Base-by-base conservation (phyloP, 257 asterid species). In the Osmanthus fragrans region DNA sequence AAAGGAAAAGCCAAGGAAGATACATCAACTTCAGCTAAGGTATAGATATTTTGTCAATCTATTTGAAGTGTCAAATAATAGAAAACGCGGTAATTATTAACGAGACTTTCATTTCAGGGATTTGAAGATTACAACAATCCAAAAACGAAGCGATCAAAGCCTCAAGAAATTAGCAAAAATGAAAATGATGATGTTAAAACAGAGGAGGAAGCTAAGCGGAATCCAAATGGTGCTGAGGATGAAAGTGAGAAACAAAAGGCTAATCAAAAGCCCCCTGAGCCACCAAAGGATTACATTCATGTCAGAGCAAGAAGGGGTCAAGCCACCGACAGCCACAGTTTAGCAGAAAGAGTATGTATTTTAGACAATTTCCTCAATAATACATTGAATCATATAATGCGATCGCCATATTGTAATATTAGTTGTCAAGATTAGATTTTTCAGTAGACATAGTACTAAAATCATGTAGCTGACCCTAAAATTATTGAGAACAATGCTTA, bases 271-370 rank as follows among this genome's bases (percentile, higher is more conserved):
- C 86, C 91, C 40, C 85, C 92, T 1, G 98, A 93, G 84, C 93
- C 98, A 37, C 89, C 86, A 4, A 95, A 93, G 82, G 98, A 93
- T 73, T 95, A 93, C 85, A 95, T 95, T 80, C 99, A 95, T 86
- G 99, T 93, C 80, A 89, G 99, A 80, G 98, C 98, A 16, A 88
- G 99, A 85, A 88, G 99, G 76, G 99, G 99, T 47, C 97, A 95
- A 80, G 99, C 99, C n/a, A 93, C 97, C n/a, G 98, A 95, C 76
- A 93, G 97, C 89, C 99, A 93, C 78, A 91, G 97, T 67, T 81
- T 95, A 49, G 99, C 99, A 3, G 97, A 93, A 83, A 88, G 98
- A 78, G 99, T 95, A 82, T 42, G 84, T 45, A 39, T 47, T 47
- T 15, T 15, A 15, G n/a, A 47, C 56, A 47, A 47, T 47, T 47